Base-by-base conservation (phyloP, 352 stramenopile species). In the Globisporangium ultimum region DNA sequence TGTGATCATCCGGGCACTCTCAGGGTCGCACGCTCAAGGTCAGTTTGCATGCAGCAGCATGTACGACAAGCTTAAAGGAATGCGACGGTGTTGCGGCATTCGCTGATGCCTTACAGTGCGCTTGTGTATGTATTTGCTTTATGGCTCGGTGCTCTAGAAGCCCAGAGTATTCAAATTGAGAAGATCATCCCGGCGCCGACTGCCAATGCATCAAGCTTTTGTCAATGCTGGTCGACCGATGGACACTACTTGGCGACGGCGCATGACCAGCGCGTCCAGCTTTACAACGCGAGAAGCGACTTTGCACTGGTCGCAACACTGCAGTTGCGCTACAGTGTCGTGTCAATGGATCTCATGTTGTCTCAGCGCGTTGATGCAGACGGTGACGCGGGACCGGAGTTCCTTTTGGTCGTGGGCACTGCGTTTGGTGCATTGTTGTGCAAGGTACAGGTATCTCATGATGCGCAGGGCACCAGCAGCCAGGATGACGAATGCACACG, bases 191-290 rank as follows among this genome's bases (percentile, higher is more conserved):
- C 48, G 12, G 58, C 60, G 7, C 55, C 76, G 2, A 28, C 42
- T 5, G 34, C 43, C 3, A 61, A 56, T 2, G 46, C 69, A 21
- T 66, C 57, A 28, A 76, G 48, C 48, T 75, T 87, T 55, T 84
- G 76, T 53, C 78, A 91, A 46, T 78, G 74, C 55, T 91, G 78
- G 78, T 52, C 69, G 20, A 45, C 15, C 2, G 60, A 76, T 50
- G 78, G 69, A 10, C 41, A 53, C 6, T 34, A 72, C 4, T 49
- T 88, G 4, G 65, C 55, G 0, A 68, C 72, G 3, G 71, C 69
- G 9, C 68, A 77, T 22, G 71, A 79, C 41, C 47, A 55, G 7
- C 52, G n/a, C 0, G 60, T 83, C 43, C 53, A 57, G 2, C 50
- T 88, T 11, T 88, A 89, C 47, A 52, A 52, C 3, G 66, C 46